Evolutionary conservation across 768 basidiomycete genomes (phyloP).

Genomic region (Strobilomyces echinocephalus): DNA sequence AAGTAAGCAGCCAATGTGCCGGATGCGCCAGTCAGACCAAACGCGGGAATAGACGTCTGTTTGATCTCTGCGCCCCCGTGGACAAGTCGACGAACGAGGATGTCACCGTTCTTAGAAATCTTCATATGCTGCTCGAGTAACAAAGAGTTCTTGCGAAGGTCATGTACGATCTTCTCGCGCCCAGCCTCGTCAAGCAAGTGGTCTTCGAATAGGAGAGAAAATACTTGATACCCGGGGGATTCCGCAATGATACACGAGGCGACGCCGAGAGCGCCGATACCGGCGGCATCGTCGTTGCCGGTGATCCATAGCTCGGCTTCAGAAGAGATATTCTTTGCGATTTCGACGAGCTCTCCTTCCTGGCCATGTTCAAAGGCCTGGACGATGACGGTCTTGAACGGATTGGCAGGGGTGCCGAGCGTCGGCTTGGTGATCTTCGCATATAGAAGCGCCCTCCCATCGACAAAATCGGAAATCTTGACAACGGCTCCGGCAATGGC

Average conservation of each 20-base stretch:
- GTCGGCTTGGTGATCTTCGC: constrained; percentile 13
- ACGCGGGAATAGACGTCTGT: constrained; percentile 7
- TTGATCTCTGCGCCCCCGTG: constrained; percentile 24
- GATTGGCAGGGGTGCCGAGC: constrained; percentile 9
- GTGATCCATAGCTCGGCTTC: constrained; percentile 29
- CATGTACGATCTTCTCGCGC: constrained; percentile 23
- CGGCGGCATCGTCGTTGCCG: constrained; percentile 28
- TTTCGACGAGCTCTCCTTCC: constrained; percentile 26
- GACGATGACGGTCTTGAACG: constrained; percentile 25
- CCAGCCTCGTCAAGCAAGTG: constrained; percentile 20
- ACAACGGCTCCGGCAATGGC: constrained; percentile 11
- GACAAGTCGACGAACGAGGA: constrained; percentile 28
- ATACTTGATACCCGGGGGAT: constrained; percentile 27
- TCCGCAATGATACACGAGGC: constrained; percentile 28
- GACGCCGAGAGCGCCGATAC: constrained; percentile 28
- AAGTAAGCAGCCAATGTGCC: constrained; percentile 18
- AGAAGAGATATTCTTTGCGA: constrained; percentile 20
- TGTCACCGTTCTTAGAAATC: constrained; percentile 22
- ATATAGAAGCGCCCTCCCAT: constrained; percentile 12
- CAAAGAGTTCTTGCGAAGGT: constrained; percentile 23
- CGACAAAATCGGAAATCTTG: constrained; percentile 6
- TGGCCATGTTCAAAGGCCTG: constrained; percentile 24
- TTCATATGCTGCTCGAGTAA: constrained; percentile 29
- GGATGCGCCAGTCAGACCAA: constrained; percentile 8
- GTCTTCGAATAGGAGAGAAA: constrained; percentile 28